These are phyloP conservation scores for Phaeosphaeriaceae sp. DNA, from an alignment of 2,329 filamentous ascomycete species.

Conservation along the genomic window DNA sequence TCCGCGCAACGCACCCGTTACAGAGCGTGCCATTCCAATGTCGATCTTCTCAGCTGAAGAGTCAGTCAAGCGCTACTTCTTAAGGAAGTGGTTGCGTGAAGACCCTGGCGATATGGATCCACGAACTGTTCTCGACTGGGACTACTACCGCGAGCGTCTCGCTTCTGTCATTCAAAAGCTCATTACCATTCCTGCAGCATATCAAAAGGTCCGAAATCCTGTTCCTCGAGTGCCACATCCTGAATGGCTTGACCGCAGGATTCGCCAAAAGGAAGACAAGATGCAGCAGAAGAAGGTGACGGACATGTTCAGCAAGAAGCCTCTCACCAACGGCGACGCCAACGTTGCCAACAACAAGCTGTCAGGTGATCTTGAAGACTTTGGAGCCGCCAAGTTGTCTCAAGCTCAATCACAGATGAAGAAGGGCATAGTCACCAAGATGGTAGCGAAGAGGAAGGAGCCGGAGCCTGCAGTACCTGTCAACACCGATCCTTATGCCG, in stretches of 20 bases:
- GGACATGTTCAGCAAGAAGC: slow-evolving; percentile 80
- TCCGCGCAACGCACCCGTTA: slow-evolving; percentile 89
- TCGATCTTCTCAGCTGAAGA: slow-evolving; percentile 97
- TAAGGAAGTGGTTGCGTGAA: slow-evolving; percentile 95
- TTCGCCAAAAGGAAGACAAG: slow-evolving; percentile 94
- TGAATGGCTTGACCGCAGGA: slow-evolving; percentile 93
- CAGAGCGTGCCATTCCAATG: slow-evolving; percentile 91
- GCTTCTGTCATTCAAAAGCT: slow-evolving; percentile 98
- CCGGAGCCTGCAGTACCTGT: slow-evolving; percentile 59
- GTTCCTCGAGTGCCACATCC: slow-evolving; percentile 93
- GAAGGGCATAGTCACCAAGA: slow-evolving; percentile 53
- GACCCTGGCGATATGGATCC: slow-evolving; percentile 92
- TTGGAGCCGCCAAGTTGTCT: slow-evolving; percentile 66
- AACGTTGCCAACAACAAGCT: slow-evolving; percentile 68
- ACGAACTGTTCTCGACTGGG: slow-evolving; percentile 89
- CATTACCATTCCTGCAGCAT: slow-evolving; percentile 95
- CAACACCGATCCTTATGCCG: slow-evolving; percentile 78
- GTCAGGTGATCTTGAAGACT: slow-evolving; percentile 79
- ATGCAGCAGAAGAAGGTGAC: slow-evolving; percentile 99
- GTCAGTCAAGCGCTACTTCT: slow-evolving; percentile 83
- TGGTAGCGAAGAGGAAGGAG: slow-evolving; percentile 59
- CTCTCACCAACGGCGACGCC: slow-evolving; percentile 74
- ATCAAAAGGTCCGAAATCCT: slow-evolving; percentile 94
- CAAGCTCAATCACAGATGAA: slow-evolving; percentile 48
- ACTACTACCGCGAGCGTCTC: slow-evolving; percentile 94